phyloP scores from a whole-genome alignment of 140 eudicot species.

The Cichorium intybus region DNA sequence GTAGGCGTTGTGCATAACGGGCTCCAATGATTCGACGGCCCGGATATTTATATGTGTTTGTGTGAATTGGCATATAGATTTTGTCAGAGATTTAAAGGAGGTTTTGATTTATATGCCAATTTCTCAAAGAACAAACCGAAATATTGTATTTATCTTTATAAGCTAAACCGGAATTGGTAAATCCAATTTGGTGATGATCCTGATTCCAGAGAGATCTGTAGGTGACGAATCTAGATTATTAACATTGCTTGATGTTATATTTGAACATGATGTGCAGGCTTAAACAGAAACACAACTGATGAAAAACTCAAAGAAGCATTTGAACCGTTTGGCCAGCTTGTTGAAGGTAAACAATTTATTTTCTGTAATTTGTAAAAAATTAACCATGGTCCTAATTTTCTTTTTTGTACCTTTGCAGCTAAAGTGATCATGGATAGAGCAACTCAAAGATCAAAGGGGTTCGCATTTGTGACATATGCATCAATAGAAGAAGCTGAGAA shows the following conservation, averaged over 20 bases:
- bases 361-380: not conserved
- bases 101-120: not conserved
- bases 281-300: constrained; percentile 73
- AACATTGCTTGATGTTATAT: constrained; percentile 7
- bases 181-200: constrained; percentile 1
- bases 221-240: no score
- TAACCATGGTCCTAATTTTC: not conserved
- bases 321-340: constrained; percentile 73
- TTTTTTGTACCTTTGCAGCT: constrained; percentile 41
- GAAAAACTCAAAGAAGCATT: constrained; percentile 81
- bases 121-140: not conserved
- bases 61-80: not conserved
- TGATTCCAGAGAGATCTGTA: no score
- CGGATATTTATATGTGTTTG: not conserved
- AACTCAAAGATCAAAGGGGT: constrained; percentile 88
- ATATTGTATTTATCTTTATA: not conserved
- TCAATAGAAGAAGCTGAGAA: constrained; percentile 84
- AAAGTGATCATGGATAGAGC: constrained; percentile 75
- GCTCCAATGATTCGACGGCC: not conserved
- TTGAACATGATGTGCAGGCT: constrained; percentile 46
- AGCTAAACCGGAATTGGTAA: not conserved
- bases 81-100: not conserved
- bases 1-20: not conserved
- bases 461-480: constrained; percentile 79
- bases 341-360: constrained; percentile 48